Conservation (phyloP, 768 basidiomycete species). For the Mycena rebaudengoi region DNA sequence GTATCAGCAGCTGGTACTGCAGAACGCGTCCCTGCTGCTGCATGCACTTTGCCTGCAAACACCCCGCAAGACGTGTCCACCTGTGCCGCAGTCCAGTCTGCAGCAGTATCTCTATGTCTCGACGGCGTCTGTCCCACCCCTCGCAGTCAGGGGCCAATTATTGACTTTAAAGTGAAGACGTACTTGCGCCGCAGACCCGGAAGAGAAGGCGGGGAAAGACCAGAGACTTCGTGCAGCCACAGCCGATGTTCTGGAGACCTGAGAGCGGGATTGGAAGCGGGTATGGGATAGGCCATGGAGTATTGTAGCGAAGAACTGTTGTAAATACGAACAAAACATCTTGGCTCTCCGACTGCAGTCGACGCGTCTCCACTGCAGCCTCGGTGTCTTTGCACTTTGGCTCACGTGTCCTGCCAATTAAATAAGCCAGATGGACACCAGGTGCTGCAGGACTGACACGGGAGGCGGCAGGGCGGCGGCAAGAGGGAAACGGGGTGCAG, state of each 20-base stretch:
- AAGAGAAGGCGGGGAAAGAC: constrained; percentile 15
- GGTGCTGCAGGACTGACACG: constrained; percentile 40
- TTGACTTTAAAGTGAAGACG: constrained; percentile 4
- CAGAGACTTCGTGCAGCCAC: constrained; percentile 35
- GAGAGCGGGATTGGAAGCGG: constrained; percentile 45
- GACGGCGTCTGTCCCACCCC: constrained; percentile 2
- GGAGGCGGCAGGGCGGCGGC: constrained; percentile 51
- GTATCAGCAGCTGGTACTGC: not conserved
- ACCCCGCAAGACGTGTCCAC: constrained; percentile 51
- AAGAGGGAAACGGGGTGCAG: constrained; percentile 51
- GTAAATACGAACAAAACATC: constrained; percentile 17
- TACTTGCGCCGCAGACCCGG: not conserved
- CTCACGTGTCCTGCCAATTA: constrained; percentile 48
- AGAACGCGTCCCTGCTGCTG: constrained; percentile 35
- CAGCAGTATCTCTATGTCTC: constrained; percentile 43
- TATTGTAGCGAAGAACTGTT: constrained; percentile 7
- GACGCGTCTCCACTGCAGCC: constrained; percentile 51
- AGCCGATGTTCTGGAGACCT: constrained; percentile 52
- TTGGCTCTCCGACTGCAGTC: constrained; percentile 40
- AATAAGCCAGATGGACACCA: not conserved
- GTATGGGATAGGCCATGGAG: constrained; percentile 50
- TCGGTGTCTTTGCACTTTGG: constrained; percentile 60
- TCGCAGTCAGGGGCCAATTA: not conserved
- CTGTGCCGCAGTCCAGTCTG: constrained; percentile 39
- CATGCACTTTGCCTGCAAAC: constrained; percentile 39